phyloP scores from a whole-genome alignment of 2,329 filamentous ascomycete species.

The Chalaropsis ovoidea region DNA sequence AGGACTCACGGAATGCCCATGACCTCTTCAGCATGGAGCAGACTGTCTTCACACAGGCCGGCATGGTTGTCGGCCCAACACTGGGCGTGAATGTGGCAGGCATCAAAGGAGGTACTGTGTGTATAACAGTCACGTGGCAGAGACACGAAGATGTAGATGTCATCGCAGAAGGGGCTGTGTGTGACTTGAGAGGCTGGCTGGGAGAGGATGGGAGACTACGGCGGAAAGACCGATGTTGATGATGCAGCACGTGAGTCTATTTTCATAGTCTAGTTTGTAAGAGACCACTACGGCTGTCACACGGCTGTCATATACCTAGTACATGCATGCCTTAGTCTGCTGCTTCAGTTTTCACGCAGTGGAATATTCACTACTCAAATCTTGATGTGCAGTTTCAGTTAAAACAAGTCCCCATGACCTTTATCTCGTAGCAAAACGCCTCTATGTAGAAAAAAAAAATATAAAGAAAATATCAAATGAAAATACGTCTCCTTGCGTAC shows the following conservation, averaged over 20 bases:
- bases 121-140: conserved; percentile 41
- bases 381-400: too few species aligned
- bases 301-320: too few species aligned
- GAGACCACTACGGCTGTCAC: too few species aligned
- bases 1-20: not conserved
- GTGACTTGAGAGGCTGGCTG: conserved; percentile 6
- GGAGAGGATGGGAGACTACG: not conserved
- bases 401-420: not conserved
- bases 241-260: not conserved
- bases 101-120: conserved; percentile 36
- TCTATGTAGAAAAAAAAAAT: conserved; percentile 17
- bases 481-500: too few species aligned
- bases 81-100: conserved; percentile 41
- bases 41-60: conserved; percentile 43
- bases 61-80: conserved; percentile 37
- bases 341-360: too few species aligned
- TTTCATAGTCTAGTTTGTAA: too few species aligned
- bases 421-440: not conserved
- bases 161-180: conserved; percentile 1
- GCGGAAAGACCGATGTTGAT: not conserved
- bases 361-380: too few species aligned
- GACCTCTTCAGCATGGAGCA: conserved; percentile 35
- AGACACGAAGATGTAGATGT: conserved; percentile 13
- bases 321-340: too few species aligned
- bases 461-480: conserved; percentile 25